These are phyloP conservation scores for Arabis hirsuta DNA, from an alignment of 345 rosid genomes.

Conservation along the genomic window DNA sequence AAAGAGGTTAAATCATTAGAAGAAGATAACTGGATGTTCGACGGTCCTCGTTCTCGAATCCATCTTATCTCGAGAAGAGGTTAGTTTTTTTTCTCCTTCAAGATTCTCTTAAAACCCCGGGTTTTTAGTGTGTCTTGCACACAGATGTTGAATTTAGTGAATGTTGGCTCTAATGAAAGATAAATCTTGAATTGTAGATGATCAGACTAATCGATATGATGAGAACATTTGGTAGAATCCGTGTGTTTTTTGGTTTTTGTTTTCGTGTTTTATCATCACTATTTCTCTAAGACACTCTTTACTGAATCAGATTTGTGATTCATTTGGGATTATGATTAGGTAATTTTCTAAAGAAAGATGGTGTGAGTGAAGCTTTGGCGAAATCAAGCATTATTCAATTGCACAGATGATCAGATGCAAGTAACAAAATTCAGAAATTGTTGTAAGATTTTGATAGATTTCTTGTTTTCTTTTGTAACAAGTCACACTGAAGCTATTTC, in stretches of 20 bases:
- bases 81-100: conserved; percentile 36
- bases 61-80: conserved; percentile 76
- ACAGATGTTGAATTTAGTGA: too few species aligned
- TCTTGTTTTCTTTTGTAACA: too few species aligned
- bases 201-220: not conserved
- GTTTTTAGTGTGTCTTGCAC: not conserved
- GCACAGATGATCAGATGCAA: conserved; percentile 29
- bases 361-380: conserved; percentile 14
- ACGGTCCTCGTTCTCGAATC: conserved; percentile 90
- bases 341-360: conserved; percentile 27
- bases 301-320: not conserved
- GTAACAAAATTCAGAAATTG: not conserved
- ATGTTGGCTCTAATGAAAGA: too few species aligned
- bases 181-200: not conserved
- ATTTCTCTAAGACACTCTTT: conserved; percentile 1
- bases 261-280: not conserved
- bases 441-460: not conserved
- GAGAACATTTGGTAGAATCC: not conserved
- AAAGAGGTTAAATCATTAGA: conserved; percentile 89
- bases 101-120: too few species aligned
- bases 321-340: conserved; percentile 25
- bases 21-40: conserved; percentile 92
- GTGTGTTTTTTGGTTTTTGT: not conserved
- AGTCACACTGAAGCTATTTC: not conserved
- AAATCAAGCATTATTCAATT: conserved; percentile 32